A percentile compares a stretch with the other conserved stretches of the same genome.
phyloP scores from a whole-genome alignment of 345 rosid species.

The Bretschneidera sinensis region DNA sequence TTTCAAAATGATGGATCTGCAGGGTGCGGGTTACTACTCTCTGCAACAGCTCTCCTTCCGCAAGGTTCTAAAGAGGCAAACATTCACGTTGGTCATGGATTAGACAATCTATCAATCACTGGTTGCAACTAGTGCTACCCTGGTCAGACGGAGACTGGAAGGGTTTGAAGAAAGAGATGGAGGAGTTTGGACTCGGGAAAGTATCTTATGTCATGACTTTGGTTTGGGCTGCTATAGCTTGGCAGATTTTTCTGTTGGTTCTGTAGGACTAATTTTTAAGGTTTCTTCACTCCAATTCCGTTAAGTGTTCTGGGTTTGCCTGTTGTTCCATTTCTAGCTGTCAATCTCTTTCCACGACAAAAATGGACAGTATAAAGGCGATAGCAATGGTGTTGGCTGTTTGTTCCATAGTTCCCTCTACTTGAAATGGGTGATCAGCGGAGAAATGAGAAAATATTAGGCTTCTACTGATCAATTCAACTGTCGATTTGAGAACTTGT shows the following conservation, averaged over 20 bases:
- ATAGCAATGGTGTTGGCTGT: slow-evolving; percentile 51
- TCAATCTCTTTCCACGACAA: slow-evolving; percentile 42
- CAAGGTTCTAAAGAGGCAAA: slow-evolving; percentile 34
- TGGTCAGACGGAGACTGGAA: slow-evolving; percentile 57
- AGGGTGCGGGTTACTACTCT: slow-evolving; percentile 32
- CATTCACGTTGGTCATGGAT: slow-evolving; percentile 32
- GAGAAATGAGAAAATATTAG: slow-evolving; percentile 10
- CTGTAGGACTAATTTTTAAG: slow-evolving; percentile 48
- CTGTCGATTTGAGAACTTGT: too few relatives aligned
- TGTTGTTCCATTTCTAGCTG: slow-evolving; percentile 51
- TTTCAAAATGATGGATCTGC: slow-evolving; percentile 37
- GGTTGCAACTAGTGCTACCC: slow-evolving; percentile 29
- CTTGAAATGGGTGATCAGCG: slow-evolving; percentile 13
- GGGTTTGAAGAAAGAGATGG: slow-evolving; percentile 36
- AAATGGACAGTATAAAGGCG: slow-evolving; percentile 47
- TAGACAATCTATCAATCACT: slow-evolving; percentile 34
- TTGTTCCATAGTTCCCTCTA: slow-evolving; percentile 14
- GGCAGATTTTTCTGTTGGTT: slow-evolving; percentile 49
- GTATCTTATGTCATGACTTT: slow-evolving; percentile 40
- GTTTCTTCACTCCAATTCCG: slow-evolving; percentile 47
- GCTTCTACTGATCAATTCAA: background rate
- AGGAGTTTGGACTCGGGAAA: slow-evolving; percentile 38
- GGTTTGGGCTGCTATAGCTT: slow-evolving; percentile 32
- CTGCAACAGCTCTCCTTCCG: slow-evolving; percentile 38
- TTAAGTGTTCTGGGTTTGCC: slow-evolving; percentile 46